Base-by-base conservation (phyloP, 108 stramenopile species). In the Cyclostephanos tholiformis region DNA sequence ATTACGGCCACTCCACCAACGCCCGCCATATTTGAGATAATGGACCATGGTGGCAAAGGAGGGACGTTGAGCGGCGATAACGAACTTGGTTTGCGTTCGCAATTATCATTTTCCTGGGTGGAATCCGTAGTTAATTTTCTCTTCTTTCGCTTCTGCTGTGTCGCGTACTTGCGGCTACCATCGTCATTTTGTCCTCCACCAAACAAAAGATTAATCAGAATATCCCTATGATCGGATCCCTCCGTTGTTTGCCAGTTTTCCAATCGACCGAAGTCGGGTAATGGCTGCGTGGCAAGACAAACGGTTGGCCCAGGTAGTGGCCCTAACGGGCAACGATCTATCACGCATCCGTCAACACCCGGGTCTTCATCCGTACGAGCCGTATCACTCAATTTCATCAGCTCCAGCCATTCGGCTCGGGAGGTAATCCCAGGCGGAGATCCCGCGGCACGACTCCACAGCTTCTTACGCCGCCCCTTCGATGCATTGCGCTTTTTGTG, bases 141-240 rank as follows among this genome's bases (percentile, higher is more conserved):
- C 55, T 70, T 74, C 77, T 74, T 79, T 41, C 61, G 51, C 43
- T 36, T 44, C 43, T 63, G 57, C 23, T 20, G 30, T 53, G 58
- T 19, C 14, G 19, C 39, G n/a, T 22, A 43, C 32, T 56, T 56
- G 55, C 23, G 20, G 23, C 43, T 29, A 2, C 6, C 30, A 39
- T 49, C 48, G 58, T 20, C 17, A 32, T 58, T 58, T 26, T 3
- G 29, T 20, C 38, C 71, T 44, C 41, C 27, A 48, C 50, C 73
- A 60, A 89, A 71, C 19, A 91, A 59, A 52, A 88, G 82, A 64
- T 72, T 77, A n/a, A 69, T 53, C 30, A 92, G 29, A 39, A 92
- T 63, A 83, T 90, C 86, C 17, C 91, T 76, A 77, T 90, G 91
- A 74, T 90, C 86, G 16, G 76, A 77, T 12, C 83, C 89, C 67